Conservation (phyloP, 2,329 filamentous ascomycete species). For the Claviceps maximensis region DNA sequence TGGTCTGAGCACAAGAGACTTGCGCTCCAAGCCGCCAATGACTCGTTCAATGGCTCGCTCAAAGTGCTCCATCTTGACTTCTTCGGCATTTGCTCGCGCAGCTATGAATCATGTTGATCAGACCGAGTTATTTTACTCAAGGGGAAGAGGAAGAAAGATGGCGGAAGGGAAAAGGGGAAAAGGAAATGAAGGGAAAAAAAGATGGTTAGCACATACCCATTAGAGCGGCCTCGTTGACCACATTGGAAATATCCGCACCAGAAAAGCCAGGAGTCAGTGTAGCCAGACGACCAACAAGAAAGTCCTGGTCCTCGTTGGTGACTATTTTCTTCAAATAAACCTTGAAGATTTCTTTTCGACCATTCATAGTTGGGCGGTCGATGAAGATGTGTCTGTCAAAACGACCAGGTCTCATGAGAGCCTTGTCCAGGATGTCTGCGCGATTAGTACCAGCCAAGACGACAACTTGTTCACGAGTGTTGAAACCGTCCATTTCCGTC, state of each 20-base stretch:
- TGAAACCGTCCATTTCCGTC: conserved; percentile 99
- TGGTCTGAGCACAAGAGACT: conserved; percentile 83
- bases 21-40: conserved; percentile 92
- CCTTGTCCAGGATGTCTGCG: conserved; percentile 87
- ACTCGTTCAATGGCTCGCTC: conserved; percentile 97
- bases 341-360: conserved; percentile 87
- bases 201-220: conserved; percentile 55
- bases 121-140: not conserved
- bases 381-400: conserved; percentile 96
- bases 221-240: conserved; percentile 91
- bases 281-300: conserved; percentile 75
- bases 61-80: conserved; percentile 80
- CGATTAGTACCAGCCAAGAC: conserved; percentile 95
- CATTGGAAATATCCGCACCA: conserved; percentile 96
- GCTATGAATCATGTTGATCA: conserved; percentile 36
- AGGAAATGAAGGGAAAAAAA: not conserved
- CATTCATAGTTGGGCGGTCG: conserved; percentile 91
- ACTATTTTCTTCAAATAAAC: conserved; percentile 93
- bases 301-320: conserved; percentile 78
- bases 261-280: conserved; percentile 93
- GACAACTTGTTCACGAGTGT: conserved; percentile 90
- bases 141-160: conserved; percentile 15
- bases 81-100: conserved; percentile 67
- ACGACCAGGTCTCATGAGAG: conserved; percentile 88
- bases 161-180: not conserved